Evolutionary conservation across 23 red algal species (phyloP).

Genomic region (Rhodosorus marinus): DNA sequence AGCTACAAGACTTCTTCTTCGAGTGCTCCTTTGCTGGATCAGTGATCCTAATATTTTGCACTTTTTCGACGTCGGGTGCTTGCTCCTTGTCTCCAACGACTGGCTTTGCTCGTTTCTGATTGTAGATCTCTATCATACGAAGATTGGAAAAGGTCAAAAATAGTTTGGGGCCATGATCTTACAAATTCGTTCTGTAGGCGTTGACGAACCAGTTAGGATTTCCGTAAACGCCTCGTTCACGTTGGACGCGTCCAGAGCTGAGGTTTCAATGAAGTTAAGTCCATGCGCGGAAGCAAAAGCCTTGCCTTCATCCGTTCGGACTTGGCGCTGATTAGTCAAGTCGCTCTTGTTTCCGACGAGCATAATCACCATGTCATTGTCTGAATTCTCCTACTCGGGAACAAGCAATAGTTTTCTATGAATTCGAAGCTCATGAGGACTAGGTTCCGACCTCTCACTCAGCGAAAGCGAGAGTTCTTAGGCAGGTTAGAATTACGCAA

Average conservation of each 20-base stretch:
- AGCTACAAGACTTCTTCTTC: too few species aligned
- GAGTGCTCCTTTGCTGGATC: too few species aligned
- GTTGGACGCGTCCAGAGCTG: slow-evolving; percentile 1
- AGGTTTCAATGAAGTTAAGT: slow-evolving; percentile 6
- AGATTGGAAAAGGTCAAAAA: too few species aligned
- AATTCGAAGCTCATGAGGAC: neutral
- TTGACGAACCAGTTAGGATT: too few species aligned
- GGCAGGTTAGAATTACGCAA: too few species aligned
- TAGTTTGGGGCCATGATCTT: too few species aligned
- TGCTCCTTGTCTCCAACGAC: too few species aligned
- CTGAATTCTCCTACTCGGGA: neutral
- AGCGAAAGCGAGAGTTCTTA: neutral
- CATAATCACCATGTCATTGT: neutral
- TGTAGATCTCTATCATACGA: too few species aligned
- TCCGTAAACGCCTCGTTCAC: slow-evolving; percentile 3
- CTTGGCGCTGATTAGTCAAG: slow-evolving; percentile 1
- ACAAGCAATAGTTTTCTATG: neutral
- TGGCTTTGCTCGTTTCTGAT: too few species aligned
- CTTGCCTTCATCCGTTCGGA: slow-evolving; percentile 2
- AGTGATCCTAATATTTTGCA: too few species aligned
- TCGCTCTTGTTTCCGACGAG: slow-evolving; percentile 3
- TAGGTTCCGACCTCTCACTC: slow-evolving; percentile 1
- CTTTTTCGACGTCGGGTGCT: too few species aligned
- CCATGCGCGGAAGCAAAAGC: neutral
- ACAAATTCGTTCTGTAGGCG: too few species aligned